Evolutionary conservation across 2,329 filamentous ascomycete species (phyloP), one percentile per base, ranked within the genome.

Genomic region (Thelonectria blattea): DNA sequence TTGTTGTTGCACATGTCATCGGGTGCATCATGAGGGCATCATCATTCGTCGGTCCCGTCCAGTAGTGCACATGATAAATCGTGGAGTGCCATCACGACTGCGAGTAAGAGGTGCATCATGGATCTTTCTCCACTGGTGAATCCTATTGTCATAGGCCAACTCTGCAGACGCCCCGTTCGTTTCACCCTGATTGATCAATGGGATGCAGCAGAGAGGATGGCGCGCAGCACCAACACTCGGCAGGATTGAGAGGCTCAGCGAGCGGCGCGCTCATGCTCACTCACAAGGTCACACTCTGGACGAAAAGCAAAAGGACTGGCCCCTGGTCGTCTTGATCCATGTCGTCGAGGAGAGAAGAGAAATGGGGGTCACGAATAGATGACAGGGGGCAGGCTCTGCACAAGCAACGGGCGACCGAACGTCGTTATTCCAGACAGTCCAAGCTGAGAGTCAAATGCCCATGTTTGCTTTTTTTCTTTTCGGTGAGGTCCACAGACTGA

Each of bases 161-260:
- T 6, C 22, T 34, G 32, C 32, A 56, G 17, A 48, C 20, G 52
- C 46, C 50, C 32, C 65, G 64, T 51, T 56, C 55, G 56, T 60
- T 66, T 66, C 68, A 61, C 57, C 63, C 32, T 69, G 61, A 68
- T 69, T 70, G 61, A 63, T 66, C 66, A 65, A 69, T 63, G 56
- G n/a, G 62, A 42, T 43, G 51, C 57, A 42, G 53, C 54, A 58
- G 43, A 47, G 56, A 56, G 64, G 56, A 64, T 65, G 55, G 66
- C 57, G 58, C 66, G 61, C 64, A 66, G 66, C 27, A 56, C 60
- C 52, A 54, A 20, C 12, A 20, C 42, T 12, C 17, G 8, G 42
- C 8, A 12, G 22, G 12, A 47, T 6, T 37, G 34, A 37, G 34
- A 37, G 34, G 34, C 34, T 43, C 41, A 18, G 41, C 9, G 41